Percentiles rank a stretch among this genome's conserved stretches.
These are phyloP conservation scores for Phytophthora tentaculata DNA, from an alignment of 352 stramenopile genomes.

Conservation along the genomic window DNA sequence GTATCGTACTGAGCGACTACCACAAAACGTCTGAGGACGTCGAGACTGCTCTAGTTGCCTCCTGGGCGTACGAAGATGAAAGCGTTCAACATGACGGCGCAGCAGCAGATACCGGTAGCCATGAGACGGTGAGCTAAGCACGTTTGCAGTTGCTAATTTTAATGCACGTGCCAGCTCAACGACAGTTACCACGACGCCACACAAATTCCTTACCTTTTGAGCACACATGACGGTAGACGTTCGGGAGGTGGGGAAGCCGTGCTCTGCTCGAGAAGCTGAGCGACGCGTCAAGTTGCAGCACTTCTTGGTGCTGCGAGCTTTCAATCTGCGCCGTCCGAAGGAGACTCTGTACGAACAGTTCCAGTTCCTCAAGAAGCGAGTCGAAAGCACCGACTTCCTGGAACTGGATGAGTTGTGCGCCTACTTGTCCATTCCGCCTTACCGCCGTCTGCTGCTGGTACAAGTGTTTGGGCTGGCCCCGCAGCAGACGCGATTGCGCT, in stretches of 20 bases:
- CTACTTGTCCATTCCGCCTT: conserved; percentile 75
- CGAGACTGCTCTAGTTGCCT: conserved; percentile 26
- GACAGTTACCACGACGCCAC: neutral
- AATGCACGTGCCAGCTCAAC: neutral
- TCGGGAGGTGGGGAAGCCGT: conserved; percentile 10
- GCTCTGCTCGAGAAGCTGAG: conserved; percentile 32
- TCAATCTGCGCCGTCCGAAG: conserved; percentile 71
- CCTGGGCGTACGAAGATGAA: conserved; percentile 41
- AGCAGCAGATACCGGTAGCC: conserved; percentile 9
- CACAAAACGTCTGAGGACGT: conserved; percentile 1
- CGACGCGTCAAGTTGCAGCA: conserved; percentile 74
- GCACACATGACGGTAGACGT: conserved; percentile 18
- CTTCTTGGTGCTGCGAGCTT: conserved; percentile 83
- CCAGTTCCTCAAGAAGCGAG: conserved; percentile 45
- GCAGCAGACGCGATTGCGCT: conserved; percentile 46
- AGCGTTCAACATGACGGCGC: conserved; percentile 8
- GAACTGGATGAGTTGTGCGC: conserved; percentile 66
- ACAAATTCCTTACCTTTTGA: too few species aligned
- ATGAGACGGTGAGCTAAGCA: conserved; percentile 25
- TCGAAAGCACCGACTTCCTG: conserved; percentile 41
- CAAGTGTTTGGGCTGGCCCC: conserved; percentile 57
- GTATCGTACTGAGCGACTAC: conserved; percentile 36
- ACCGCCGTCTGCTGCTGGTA: conserved; percentile 59
- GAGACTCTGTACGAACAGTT: conserved; percentile 79
- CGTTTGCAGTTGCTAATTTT: conserved; percentile 26